A percentile compares a stretch with the other conserved stretches of the same genome.
phyloP scores from a whole-genome alignment of 2,329 filamentous ascomycete species.

The Nigrospora oryzae region DNA sequence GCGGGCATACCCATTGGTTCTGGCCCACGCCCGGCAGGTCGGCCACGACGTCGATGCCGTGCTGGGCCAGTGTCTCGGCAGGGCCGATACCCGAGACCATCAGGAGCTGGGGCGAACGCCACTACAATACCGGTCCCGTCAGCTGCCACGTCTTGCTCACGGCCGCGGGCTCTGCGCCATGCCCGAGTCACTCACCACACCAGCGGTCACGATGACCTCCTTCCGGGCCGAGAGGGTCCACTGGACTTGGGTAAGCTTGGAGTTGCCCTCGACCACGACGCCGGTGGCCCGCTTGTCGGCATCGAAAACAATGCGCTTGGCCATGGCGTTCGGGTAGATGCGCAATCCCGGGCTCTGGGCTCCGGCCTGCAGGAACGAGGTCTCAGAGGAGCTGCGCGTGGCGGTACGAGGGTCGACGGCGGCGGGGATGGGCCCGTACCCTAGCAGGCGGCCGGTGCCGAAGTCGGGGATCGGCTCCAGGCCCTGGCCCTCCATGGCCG shows the following conservation, averaged over 20 bases:
- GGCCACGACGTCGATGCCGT: slow-evolving; percentile 19
- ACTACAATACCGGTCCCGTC: neutral
- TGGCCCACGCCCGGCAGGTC: slow-evolving; percentile 13
- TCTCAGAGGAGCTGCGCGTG: neutral
- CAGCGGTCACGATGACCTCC: slow-evolving; percentile 16
- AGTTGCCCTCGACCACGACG: slow-evolving; percentile 22
- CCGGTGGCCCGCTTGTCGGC: slow-evolving; percentile 24
- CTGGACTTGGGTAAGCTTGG: slow-evolving; percentile 7
- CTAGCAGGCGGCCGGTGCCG: neutral
- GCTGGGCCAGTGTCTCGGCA: slow-evolving; percentile 12
- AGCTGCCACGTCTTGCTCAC: too few species aligned
- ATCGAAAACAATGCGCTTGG: neutral
- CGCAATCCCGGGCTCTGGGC: too few species aligned
- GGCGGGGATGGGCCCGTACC: neutral
- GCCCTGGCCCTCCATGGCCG: too few species aligned
- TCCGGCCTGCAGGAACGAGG: slow-evolving; percentile 8
- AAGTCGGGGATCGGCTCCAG: too few species aligned
- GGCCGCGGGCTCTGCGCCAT: too few species aligned
- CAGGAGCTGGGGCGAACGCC: slow-evolving; percentile 16
- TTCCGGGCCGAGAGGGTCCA: slow-evolving; percentile 1
- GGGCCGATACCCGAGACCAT: slow-evolving; percentile 20
- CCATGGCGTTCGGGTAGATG: too few species aligned
- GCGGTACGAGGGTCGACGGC: neutral
- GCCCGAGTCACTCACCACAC: slow-evolving; percentile 1
- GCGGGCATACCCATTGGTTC: slow-evolving; percentile 5